Percentiles rank a stretch among this genome's conserved stretches.
phyloP scores from a whole-genome alignment of 129 eudicot genomes.

The Artemisia annua region DNA sequence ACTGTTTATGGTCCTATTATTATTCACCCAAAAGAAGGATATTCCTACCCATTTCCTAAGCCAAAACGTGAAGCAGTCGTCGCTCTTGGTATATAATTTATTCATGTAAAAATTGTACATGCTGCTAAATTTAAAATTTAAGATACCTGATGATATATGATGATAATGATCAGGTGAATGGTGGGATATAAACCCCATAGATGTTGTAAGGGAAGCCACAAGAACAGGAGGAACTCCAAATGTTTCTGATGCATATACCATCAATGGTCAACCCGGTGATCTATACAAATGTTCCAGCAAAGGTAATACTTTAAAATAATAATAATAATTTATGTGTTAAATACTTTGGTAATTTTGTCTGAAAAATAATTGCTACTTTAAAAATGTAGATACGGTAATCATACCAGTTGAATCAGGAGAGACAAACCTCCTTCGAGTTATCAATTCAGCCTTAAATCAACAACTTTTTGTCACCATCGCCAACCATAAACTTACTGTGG shows the following conservation, averaged over 20 bases:
- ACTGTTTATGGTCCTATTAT: conserved; percentile 86
- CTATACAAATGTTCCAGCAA: conserved; percentile 77
- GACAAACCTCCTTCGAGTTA: conserved; percentile 68
- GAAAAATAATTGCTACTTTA: conserved; percentile 1
- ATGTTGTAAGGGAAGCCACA: conserved; percentile 74
- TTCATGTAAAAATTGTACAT: neutral
- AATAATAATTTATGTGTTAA: neutral
- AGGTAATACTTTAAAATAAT: conserved; percentile 43
- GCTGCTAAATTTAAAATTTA: neutral
- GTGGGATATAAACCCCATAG: conserved; percentile 91
- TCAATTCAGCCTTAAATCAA: conserved; percentile 85
- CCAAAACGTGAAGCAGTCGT: conserved; percentile 75
- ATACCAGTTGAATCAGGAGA: conserved; percentile 71
- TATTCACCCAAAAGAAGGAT: conserved; percentile 74
- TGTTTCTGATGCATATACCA: conserved; percentile 89
- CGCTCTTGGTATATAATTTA: conserved; percentile 55
- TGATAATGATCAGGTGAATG: conserved; percentile 73
- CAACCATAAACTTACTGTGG: conserved; percentile 75
- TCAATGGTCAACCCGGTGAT: conserved; percentile 99
- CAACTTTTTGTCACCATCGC: conserved; percentile 82
- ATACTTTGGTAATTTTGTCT: no score
- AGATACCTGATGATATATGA: conserved; percentile 12
- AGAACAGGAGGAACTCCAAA: conserved; percentile 93
- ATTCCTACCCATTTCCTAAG: conserved; percentile 76
- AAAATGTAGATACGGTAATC: conserved; percentile 55